phyloP scores from a whole-genome alignment of 2,329 filamentous ascomycete genomes.

The Fusarium pseudoanthophilum region DNA sequence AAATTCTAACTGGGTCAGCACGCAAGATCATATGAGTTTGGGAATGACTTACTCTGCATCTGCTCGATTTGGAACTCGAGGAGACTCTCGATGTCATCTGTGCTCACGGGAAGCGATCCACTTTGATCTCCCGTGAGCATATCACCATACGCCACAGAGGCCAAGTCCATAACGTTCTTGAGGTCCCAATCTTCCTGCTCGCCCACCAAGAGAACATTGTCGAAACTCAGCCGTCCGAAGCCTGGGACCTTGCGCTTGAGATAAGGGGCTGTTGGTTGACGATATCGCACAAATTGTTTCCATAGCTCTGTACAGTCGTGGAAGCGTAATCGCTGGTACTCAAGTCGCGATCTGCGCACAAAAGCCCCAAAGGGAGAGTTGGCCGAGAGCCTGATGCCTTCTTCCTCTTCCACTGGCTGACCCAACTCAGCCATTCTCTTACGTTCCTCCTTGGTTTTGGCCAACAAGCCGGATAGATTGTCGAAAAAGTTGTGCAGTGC shows the following conservation, averaged over 20 bases:
- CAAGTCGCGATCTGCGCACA: conserved; percentile 78
- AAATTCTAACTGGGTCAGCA: conserved; percentile 61
- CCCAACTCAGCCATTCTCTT: conserved; percentile 63
- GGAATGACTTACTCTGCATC: conserved; percentile 75
- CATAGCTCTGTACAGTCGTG: conserved; percentile 82
- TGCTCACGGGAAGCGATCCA: conserved; percentile 67
- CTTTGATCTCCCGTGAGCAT: conserved; percentile 58
- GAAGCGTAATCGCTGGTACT: conserved; percentile 84
- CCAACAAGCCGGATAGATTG: conserved; percentile 66
- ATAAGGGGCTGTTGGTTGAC: conserved; percentile 76
- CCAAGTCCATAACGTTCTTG: conserved; percentile 57
- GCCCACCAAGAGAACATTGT: conserved; percentile 63
- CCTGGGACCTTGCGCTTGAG: conserved; percentile 72
- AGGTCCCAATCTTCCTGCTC: conserved; percentile 62
- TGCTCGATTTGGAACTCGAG: conserved; percentile 90
- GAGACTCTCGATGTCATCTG: conserved; percentile 81
- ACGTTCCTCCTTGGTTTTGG: conserved; percentile 70
- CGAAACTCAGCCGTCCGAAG: conserved; percentile 67
- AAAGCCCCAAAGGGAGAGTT: conserved; percentile 86
- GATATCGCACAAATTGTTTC: conserved; percentile 83
- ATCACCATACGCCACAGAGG: conserved; percentile 62
- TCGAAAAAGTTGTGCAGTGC: conserved; percentile 82
- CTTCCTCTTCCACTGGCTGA: conserved; percentile 56
- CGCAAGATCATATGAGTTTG: background rate
- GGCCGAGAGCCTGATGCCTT: conserved; percentile 71